A percentile compares a stretch with the other conserved stretches of the same genome.
Conservation (phyloP, 768 basidiomycete species). For the Sarcomyxa edulis region DNA sequence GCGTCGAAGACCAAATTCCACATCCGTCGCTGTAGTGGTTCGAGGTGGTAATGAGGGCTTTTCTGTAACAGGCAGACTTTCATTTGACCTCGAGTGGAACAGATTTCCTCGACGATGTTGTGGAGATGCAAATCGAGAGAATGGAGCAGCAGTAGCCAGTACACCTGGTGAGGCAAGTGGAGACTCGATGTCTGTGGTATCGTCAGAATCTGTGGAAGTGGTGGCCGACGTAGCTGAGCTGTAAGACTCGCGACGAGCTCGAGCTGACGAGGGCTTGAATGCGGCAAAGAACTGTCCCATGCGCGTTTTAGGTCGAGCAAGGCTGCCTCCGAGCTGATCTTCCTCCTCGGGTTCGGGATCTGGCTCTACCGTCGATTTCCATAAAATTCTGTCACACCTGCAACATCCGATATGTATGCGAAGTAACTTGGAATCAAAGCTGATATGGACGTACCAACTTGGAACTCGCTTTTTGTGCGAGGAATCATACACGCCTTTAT, state of each 20-base stretch:
- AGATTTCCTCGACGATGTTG: constrained; percentile 7
- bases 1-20: no score
- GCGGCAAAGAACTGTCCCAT: constrained; percentile 52
- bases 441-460: constrained; percentile 54
- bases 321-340: constrained; percentile 17
- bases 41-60: constrained; percentile 9
- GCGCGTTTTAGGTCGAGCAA: constrained; percentile 33
- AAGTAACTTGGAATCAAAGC: background rate
- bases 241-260: constrained; percentile 30
- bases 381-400: constrained; percentile 84
- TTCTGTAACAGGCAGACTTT: constrained; percentile 16
- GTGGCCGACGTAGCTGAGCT: constrained; percentile 21
- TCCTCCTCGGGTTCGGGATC: constrained; percentile 37
- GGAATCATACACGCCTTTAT: constrained; percentile 72
- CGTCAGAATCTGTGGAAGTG: constrained; percentile 11
- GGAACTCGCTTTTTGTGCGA: constrained; percentile 80
- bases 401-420: constrained; percentile 1
- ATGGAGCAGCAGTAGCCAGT: constrained; percentile 12
- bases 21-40: no score
- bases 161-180: constrained; percentile 13
- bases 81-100: constrained; percentile 19
- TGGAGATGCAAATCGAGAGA: constrained; percentile 16
- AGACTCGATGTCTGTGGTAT: no score
- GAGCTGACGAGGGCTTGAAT: constrained; percentile 39
- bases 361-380: constrained; percentile 65